Evolutionary conservation across 2,329 filamentous ascomycete genomes (phyloP).

Genomic region (Scedosporium apiospermum): DNA sequence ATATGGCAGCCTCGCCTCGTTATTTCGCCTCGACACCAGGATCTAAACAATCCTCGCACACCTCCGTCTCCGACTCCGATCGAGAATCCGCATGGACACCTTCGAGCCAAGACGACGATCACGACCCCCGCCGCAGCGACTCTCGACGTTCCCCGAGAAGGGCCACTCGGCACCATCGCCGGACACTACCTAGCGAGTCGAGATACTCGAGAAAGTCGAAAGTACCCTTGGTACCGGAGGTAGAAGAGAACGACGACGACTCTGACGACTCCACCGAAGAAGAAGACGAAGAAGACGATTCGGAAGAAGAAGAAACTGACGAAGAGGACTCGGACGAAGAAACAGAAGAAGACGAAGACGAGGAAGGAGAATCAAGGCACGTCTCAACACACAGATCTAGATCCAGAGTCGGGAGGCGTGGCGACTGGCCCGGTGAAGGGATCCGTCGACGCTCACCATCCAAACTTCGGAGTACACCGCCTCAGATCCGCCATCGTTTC

Average conservation of each 20-base stretch:
- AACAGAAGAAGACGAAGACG: conserved; percentile 1
- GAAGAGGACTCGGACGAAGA: conserved; percentile 11
- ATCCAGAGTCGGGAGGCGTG: neutral
- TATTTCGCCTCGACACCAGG: conserved; percentile 26
- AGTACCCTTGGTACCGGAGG: neutral
- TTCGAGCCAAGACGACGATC: conserved; percentile 22
- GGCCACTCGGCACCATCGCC: neutral
- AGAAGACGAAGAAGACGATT: neutral
- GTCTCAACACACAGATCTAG: neutral
- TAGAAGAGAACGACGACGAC: conserved; percentile 1
- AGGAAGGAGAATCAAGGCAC: neutral
- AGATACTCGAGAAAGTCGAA: neutral
- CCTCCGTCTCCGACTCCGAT: conserved; percentile 27
- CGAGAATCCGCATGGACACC: conserved; percentile 26
- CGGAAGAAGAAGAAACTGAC: conserved; percentile 6
- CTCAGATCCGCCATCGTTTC: neutral
- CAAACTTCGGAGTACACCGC: neutral
- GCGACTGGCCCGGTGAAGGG: neutral
- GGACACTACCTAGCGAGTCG: neutral
- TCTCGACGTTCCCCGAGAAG: neutral
- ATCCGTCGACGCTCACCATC: neutral
- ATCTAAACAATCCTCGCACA: conserved; percentile 24
- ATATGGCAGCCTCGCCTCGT: conserved; percentile 24
- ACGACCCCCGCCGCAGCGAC: neutral
- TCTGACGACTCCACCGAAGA: neutral